Percentiles rank a stretch among this genome's conserved stretches.
phyloP scores from a whole-genome alignment of 2,329 filamentous ascomycete genomes.

The Geosmithia putterillii region DNA sequence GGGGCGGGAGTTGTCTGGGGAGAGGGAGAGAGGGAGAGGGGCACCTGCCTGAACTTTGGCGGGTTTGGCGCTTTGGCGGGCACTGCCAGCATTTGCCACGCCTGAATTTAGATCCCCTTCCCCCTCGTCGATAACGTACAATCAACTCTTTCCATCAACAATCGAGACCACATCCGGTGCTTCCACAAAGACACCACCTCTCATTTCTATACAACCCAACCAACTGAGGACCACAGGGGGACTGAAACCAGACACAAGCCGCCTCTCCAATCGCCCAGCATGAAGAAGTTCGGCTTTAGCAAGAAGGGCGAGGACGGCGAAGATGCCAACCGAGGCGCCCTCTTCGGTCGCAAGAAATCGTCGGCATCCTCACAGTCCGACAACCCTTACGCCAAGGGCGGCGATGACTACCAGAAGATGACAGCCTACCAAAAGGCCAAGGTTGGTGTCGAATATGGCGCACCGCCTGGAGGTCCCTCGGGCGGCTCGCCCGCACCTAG shows the following conservation, averaged over 20 bases:
- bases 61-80: not conserved
- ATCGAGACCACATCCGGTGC: not conserved
- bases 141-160: not conserved
- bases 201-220: not conserved
- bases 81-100: not conserved
- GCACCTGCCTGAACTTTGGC: not conserved
- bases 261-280: conserved; percentile 11
- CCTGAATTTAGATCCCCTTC: not conserved
- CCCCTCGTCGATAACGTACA: not conserved
- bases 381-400: conserved; percentile 47
- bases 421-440: conserved; percentile 32
- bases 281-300: conserved; percentile 50
- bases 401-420: conserved; percentile 34
- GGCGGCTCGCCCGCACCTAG: conserved; percentile 7
- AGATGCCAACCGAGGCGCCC: conserved; percentile 33
- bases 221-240: not conserved
- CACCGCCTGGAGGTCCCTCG: not conserved
- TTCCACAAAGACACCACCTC: not conserved
- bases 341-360: conserved; percentile 42
- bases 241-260: not conserved
- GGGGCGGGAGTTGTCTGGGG: not conserved
- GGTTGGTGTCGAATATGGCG: conserved; percentile 14
- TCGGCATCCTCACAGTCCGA: conserved; percentile 29
- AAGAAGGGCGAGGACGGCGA: conserved; percentile 41
- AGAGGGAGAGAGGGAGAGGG: no score